phyloP scores from a whole-genome alignment of 495 filamentous ascomycete genomes.

The Stereocaulon alpinum region DNA sequence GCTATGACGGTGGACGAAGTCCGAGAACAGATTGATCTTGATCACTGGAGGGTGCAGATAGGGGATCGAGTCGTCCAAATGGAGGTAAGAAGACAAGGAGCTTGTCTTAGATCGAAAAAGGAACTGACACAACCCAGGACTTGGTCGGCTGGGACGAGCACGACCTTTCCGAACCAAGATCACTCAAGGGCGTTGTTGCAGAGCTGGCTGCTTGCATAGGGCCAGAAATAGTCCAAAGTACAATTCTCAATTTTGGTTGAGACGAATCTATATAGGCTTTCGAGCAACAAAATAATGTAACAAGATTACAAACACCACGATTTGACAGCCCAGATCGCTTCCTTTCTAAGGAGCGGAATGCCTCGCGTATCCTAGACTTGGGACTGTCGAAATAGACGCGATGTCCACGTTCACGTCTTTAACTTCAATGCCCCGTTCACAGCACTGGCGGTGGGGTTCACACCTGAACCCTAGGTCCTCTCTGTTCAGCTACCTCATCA shows the following conservation, averaged over 20 bases:
- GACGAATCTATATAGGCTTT: too few relatives aligned
- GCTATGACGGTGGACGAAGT: constrained; percentile 57
- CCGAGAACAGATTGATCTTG: constrained; percentile 46
- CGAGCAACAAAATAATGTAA: too few relatives aligned
- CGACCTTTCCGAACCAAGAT: constrained; percentile 38
- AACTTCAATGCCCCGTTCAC: too few relatives aligned
- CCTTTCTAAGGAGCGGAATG: too few relatives aligned
- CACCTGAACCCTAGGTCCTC: too few relatives aligned
- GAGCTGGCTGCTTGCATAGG: constrained; percentile 74
- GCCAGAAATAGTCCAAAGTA: constrained; percentile 48
- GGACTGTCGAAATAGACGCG: too few relatives aligned
- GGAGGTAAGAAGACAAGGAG: constrained; percentile 27
- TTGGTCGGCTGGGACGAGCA: constrained; percentile 59
- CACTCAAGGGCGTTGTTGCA: constrained; percentile 56
- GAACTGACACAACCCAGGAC: constrained; percentile 29
- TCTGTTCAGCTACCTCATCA: too few relatives aligned
- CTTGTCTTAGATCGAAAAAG: neutral
- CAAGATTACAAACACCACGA: too few relatives aligned
- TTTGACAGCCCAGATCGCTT: too few relatives aligned
- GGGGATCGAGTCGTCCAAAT: constrained; percentile 35
- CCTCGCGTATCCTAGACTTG: too few relatives aligned
- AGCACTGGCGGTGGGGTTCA: too few relatives aligned
- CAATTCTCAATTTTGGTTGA: constrained; percentile 11
- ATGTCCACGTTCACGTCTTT: too few relatives aligned
- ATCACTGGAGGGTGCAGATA: constrained; percentile 41